Base-by-base conservation (phyloP, 441 rosid species). In the Aleurites moluccanus region DNA sequence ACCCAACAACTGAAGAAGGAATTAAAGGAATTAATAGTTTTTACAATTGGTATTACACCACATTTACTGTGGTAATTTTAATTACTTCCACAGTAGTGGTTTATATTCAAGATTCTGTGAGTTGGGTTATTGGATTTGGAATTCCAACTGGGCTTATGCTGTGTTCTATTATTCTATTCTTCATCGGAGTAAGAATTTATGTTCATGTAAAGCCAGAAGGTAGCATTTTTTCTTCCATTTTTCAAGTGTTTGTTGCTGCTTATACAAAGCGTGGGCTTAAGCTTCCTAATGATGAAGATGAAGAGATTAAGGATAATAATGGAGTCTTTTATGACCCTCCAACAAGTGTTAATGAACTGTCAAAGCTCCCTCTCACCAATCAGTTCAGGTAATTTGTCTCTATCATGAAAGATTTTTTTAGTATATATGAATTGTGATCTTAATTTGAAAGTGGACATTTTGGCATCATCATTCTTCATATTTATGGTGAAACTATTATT, bases 31-130 rank as follows among this genome's bases (percentile, higher is more conserved):
- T 88, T 73, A 83, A 62, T 78, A 92, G 91, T 78, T 94, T 85
- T 82, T 92, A 77, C 78, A 94, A 90, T n/a, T 93, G 98, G 96
- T 94, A 90, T 78, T 94, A 90, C 82, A 68, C 84, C 10, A 79
- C 93, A 6, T 90, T 89, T 66, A 92, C 91, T 4, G 72, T 88
- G 10, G 91, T 90, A 20, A 61, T 90, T 6, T n/a, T 94, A 75
- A 61, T 93, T n/a, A 69, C 89, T 45, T 66, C 71, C 67, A 94
- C 96, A 21, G 66, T 87, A 1, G 82, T 94, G 78, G 84, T 90
- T 15, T 93, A 93, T 71, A 75, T 93, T 73, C 98, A 93, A 73
- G 92, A 90, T 80, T 82, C 89, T 0, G 75, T 94, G 16, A 94
- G 98, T 59, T 94, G 96, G 98, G 86, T 79, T 20, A 4, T 83